Conservation (phyloP, 2,329 filamentous ascomycete species). For the Blastomyces gilchristii region DNA sequence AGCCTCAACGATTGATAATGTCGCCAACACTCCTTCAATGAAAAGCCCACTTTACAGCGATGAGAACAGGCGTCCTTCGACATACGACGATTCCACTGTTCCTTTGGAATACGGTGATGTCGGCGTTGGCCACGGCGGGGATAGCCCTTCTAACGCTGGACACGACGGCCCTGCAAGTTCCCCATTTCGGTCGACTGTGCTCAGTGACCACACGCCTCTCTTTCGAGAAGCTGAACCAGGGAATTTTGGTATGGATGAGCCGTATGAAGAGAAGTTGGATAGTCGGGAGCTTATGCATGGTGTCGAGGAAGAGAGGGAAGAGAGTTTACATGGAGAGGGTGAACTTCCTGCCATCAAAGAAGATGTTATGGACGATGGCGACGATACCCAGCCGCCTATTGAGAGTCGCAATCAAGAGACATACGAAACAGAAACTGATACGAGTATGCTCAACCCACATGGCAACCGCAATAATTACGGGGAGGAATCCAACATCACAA, state of each 20-base stretch:
- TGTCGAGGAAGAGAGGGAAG: constrained; percentile 5
- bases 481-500: constrained; percentile 27
- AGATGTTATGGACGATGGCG: neutral
- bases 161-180: constrained; percentile 25
- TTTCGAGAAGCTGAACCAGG: neutral
- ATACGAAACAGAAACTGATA: neutral
- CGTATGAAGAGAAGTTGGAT: constrained; percentile 4
- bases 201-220: constrained; percentile 10
- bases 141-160: neutral
- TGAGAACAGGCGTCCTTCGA: neutral
- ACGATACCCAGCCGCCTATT: neutral
- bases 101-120: neutral
- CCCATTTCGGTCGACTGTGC: constrained; percentile 27
- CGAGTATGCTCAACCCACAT: neutral
- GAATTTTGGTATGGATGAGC: neutral
- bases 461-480: constrained; percentile 7
- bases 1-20: neutral
- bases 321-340: neutral
- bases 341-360: neutral
- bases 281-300: constrained; percentile 3
- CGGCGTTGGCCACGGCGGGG: neutral
- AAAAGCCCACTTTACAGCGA: constrained; percentile 13
- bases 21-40: neutral
- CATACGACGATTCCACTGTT: neutral
- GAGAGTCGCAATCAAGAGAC: neutral